phyloP scores from a whole-genome alignment of 2,329 filamentous ascomycete species.

The Penicillium fuscoglaucum region DNA sequence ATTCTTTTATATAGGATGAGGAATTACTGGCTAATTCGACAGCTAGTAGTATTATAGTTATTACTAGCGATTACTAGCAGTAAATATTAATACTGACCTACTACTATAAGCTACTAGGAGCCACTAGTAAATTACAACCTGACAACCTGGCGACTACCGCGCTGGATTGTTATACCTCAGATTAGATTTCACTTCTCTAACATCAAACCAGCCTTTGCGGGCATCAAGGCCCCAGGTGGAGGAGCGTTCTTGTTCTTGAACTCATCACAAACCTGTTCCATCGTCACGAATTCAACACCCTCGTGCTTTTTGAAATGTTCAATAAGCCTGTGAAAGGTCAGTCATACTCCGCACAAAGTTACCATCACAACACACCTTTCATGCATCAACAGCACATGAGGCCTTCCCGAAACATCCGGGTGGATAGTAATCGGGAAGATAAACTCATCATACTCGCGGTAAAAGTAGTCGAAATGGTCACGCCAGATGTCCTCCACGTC shows the following conservation, averaged over 20 bases:
- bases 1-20: too few relatives aligned
- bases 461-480: slow-evolving; percentile 67
- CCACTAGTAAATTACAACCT: too few relatives aligned
- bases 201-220: slow-evolving; percentile 19
- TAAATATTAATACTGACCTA: too few relatives aligned
- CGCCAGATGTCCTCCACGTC: slow-evolving; percentile 63
- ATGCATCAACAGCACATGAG: slow-evolving; percentile 72
- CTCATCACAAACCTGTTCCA: slow-evolving; percentile 31
- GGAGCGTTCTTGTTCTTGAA: slow-evolving; percentile 27
- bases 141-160: too few relatives aligned
- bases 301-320: slow-evolving; percentile 33
- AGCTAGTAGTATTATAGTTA: too few relatives aligned
- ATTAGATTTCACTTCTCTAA: slow-evolving; percentile 7
- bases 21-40: too few relatives aligned
- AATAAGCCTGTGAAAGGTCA: slow-evolving; percentile 24
- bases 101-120: too few relatives aligned
- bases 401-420: slow-evolving; percentile 69
- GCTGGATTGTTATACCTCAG: not conserved
- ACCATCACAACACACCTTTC: slow-evolving; percentile 53
- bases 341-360: not conserved
- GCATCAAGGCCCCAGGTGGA: slow-evolving; percentile 24
- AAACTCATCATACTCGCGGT: slow-evolving; percentile 73
- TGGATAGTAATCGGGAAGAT: slow-evolving; percentile 77
- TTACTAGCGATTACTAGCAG: too few relatives aligned
- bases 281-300: slow-evolving; percentile 31